These are phyloP conservation scores for Candida glucosophila DNA, from an alignment of 1,139 yeast genomes.

Conservation along the genomic window DNA sequence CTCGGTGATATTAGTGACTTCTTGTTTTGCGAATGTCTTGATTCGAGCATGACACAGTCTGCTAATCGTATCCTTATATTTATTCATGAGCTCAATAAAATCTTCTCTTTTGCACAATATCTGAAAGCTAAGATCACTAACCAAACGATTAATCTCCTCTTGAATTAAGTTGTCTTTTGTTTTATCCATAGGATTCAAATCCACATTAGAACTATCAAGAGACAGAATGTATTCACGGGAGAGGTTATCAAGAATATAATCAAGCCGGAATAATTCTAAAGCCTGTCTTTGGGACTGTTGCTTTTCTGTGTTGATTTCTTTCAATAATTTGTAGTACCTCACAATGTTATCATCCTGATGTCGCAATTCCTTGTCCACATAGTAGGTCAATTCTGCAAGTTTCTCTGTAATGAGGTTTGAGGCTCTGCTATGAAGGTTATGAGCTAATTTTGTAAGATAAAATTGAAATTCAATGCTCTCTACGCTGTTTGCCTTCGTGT, in stretches of 20 bases:
- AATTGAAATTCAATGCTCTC: constrained; percentile 31
- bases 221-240: constrained; percentile 8
- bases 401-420: constrained; percentile 31
- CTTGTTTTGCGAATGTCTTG: constrained; percentile 11
- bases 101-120: constrained; percentile 26
- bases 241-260: constrained; percentile 22
- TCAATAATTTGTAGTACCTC: constrained; percentile 20
- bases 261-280: constrained; percentile 29
- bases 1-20: constrained; percentile 8
- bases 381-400: constrained; percentile 30
- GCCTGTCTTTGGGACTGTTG: constrained; percentile 26
- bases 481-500: constrained; percentile 6
- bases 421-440: constrained; percentile 26
- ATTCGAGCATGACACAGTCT: constrained; percentile 4
- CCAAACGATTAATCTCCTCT: constrained; percentile 33
- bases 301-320: constrained; percentile 19
- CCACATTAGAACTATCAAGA: constrained; percentile 8
- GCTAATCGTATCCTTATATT: constrained; percentile 12
- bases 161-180: constrained; percentile 28
- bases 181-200: constrained; percentile 11
- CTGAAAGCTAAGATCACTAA: constrained; percentile 34
- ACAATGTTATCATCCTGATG: constrained; percentile 29
- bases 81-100: constrained; percentile 11
- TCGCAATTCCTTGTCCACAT: constrained; percentile 32
- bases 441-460: constrained; percentile 29